Percentiles rank a stretch among this genome's conserved stretches.
Evolutionary conservation across 1,284 basidiomycete genomes (phyloP).

Genomic region (Moesziomyces aphidis): DNA sequence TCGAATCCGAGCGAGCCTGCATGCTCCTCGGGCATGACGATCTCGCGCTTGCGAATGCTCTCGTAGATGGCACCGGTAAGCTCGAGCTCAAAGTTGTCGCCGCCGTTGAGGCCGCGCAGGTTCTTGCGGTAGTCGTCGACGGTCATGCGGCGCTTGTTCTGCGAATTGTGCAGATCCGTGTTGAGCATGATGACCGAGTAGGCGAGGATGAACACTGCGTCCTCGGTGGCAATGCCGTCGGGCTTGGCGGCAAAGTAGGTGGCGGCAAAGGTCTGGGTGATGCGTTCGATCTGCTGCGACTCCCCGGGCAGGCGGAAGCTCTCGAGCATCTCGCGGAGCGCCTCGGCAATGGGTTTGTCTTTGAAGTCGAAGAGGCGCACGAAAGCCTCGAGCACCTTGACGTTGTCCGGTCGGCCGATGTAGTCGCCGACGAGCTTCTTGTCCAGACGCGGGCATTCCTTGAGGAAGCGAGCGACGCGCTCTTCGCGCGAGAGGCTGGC

Average conservation of each 20-base stretch:
- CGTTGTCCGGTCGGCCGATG: conserved; percentile 87
- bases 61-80: conserved; percentile 92
- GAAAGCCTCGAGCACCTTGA: conserved; percentile 87
- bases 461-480: conserved; percentile 80
- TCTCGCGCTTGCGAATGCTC: conserved; percentile 92
- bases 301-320: conserved; percentile 95
- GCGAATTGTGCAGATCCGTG: conserved; percentile 97
- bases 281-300: conserved; percentile 90
- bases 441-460: conserved; percentile 85
- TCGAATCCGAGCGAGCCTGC: conserved; percentile 97
- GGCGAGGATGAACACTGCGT: conserved; percentile 92
- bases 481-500: conserved; percentile 53
- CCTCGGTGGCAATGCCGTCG: conserved; percentile 90
- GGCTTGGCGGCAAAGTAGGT: conserved; percentile 88
- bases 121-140: conserved; percentile 94
- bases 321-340: conserved; percentile 93
- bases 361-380: conserved; percentile 90
- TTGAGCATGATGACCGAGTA: conserved; percentile 99
- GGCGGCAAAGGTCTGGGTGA: conserved; percentile 94
- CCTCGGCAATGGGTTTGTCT: conserved; percentile 91
- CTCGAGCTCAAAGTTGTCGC: conserved; percentile 83
- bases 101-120: conserved; percentile 90
- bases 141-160: conserved; percentile 97
- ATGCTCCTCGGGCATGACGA: conserved; percentile 98
- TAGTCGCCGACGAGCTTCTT: conserved; percentile 95